phyloP scores from a whole-genome alignment of 208 protist genomes.

The Sergeia podlipaevii region DNA sequence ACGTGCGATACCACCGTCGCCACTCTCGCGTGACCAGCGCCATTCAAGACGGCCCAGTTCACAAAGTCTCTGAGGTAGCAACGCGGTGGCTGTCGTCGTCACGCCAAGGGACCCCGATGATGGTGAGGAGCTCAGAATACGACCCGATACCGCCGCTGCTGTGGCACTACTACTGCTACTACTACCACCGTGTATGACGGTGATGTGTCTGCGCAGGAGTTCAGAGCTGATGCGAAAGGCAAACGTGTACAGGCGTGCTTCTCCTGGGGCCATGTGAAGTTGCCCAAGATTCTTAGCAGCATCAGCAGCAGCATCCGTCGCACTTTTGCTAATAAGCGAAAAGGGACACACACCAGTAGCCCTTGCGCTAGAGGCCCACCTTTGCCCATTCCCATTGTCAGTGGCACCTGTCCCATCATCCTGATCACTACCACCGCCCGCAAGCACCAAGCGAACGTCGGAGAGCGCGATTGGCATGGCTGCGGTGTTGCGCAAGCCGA shows the following conservation, averaged over 20 bases:
- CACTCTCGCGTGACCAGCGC: constrained; percentile 42
- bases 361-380: no score
- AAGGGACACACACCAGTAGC: no score
- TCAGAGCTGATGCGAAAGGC: constrained; percentile 23
- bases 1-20: constrained; percentile 40
- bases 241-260: constrained; percentile 31
- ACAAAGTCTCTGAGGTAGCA: constrained; percentile 9
- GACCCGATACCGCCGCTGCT: background rate
- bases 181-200: constrained; percentile 18
- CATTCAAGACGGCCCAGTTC: constrained; percentile 50
- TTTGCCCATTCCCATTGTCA: no score
- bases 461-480: constrained; percentile 16
- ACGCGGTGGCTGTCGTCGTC: background rate
- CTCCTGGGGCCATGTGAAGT: constrained; percentile 27
- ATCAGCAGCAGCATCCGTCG: constrained; percentile 8
- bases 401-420: no score
- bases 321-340: no score
- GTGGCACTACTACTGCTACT: background rate
- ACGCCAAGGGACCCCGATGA: no score
- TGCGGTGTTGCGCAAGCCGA: constrained; percentile 43
- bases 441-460: constrained; percentile 24
- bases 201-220: constrained; percentile 24
- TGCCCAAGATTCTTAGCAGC: constrained; percentile 14
- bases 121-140: constrained; percentile 4
- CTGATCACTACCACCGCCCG: constrained; percentile 12